Evolutionary conservation across 768 basidiomycete species (phyloP).

Genomic region (Tylopilus cervinicoccineus): DNA sequence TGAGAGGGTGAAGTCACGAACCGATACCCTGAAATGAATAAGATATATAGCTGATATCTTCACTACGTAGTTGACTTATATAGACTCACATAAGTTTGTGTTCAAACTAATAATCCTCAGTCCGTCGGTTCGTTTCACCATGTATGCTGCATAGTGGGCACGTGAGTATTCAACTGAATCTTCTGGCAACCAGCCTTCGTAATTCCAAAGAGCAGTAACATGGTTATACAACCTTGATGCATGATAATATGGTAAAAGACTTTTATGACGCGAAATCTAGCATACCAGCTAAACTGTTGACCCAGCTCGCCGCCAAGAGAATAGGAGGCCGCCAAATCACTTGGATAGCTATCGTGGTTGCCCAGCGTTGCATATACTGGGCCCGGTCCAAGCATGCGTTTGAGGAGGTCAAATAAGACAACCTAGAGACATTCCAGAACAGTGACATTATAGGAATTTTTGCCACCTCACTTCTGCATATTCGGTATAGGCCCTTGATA

Average conservation of each 20-base stretch:
- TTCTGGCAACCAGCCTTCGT: constrained; percentile 65
- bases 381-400: constrained; percentile 53
- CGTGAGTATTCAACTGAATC: constrained; percentile 53
- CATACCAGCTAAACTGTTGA: constrained; percentile 63
- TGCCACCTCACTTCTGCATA: constrained; percentile 53
- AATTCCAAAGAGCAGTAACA: constrained; percentile 64
- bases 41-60: background rate
- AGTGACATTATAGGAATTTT: background rate
- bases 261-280: background rate
- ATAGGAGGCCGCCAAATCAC: constrained; percentile 57
- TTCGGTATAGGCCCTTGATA: constrained; percentile 48
- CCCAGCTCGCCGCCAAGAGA: constrained; percentile 52
- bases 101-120: constrained; percentile 71
- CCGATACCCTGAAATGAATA: constrained; percentile 29
- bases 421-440: constrained; percentile 37
- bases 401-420: constrained; percentile 64
- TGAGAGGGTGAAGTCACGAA: constrained; percentile 12
- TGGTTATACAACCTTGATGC: constrained; percentile 70
- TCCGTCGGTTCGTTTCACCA: constrained; percentile 62
- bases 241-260: background rate
- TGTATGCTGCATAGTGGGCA: constrained; percentile 70
- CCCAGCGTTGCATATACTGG: constrained; percentile 76
- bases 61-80: background rate
- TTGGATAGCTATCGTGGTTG: constrained; percentile 69
- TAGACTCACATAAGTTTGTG: constrained; percentile 65